A percentile compares a stretch with the other conserved stretches of the same genome.
Conservation (phyloP, 176 grass and related monocot genomes). For the Carex parvula region DNA sequence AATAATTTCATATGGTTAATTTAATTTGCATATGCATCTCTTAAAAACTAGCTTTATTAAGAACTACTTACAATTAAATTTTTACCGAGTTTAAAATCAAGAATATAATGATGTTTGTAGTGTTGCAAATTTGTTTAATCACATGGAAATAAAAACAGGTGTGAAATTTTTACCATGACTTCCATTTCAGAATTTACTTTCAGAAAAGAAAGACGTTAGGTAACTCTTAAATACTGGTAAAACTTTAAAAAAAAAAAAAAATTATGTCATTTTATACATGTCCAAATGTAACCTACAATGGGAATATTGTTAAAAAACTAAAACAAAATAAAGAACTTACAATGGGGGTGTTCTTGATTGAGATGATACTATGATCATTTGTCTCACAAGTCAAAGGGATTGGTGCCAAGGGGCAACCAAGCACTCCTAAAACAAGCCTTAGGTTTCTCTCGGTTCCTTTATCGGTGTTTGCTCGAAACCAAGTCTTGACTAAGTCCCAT, state of each 20-base stretch:
- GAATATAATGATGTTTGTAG: not conserved
- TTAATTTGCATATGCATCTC: not conserved
- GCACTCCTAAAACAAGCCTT: conserved; percentile 32
- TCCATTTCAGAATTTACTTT: not conserved
- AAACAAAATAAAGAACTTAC: conserved; percentile 19
- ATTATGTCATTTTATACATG: not conserved
- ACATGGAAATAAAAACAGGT: not conserved
- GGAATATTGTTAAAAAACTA: not conserved
- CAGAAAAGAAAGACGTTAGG: not conserved
- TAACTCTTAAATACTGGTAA: not conserved
- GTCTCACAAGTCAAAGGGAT: conserved; percentile 9
- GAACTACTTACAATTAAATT: not conserved
- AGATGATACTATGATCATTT: conserved; percentile 16
- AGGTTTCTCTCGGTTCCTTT: conserved; percentile 29
- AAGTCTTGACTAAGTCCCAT: conserved; percentile 32
- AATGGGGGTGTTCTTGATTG: conserved; percentile 29
- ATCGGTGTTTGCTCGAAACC: conserved; percentile 29
- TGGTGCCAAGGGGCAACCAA: conserved; percentile 34
- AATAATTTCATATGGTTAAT: not conserved
- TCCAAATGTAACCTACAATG: conserved; percentile 26
- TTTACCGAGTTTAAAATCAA: not conserved
- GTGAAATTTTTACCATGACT: no score
- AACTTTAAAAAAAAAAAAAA: conserved; percentile 1
- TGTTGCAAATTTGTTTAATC: not conserved
- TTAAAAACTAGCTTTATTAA: not conserved